Base-by-base conservation (phyloP, 2,329 filamentous ascomycete species). In the Ceratocystis alfenasii region DNA sequence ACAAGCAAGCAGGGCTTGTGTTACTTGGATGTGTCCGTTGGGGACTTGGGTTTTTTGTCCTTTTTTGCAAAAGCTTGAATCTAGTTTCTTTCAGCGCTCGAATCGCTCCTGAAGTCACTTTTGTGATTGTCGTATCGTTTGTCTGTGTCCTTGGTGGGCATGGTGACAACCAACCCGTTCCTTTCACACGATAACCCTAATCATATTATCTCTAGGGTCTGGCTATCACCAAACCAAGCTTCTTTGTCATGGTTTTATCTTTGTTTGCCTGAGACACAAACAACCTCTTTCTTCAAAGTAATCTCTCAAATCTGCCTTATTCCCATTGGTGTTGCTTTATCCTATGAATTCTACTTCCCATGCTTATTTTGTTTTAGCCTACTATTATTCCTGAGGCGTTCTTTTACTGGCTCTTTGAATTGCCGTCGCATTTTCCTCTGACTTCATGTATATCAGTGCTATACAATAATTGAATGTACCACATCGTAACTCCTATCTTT, bases 1-100 rank as follows among this genome's bases (percentile, higher is more conserved):
- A 41, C 36, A 17, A 33, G 55, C 28, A 33, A 59, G 28, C 55
- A 59, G 30, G 12, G 7, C 30, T 53, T 63, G 25, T 25, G 22
- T 46, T 10, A 8, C 17, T 20, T 60, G 30, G 36, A 15, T 41
- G 36, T 41, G 36, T 41, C 36, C 36, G 12, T 15, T 41, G 10
- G 36, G 36, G 36, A 41, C 10, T 15, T 41, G 1, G 36, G 17
- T 33, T 44, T 22, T 30, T 61, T 7, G 17, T 36, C n/a, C 7
- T 25, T 63, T 63, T 28, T 45, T 63, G 28, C n/a, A 15, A 28
- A 45, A 50, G 30, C 22, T 53, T 48, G 25, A 48, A 46, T 46
- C 44, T 25, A 50, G n/a, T 63, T 30, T 63, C 2, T 44, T 22
- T 17, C 30, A 48, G 28, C 28, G 44, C 12, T 53, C 20, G 63